Evolutionary conservation across 2,329 filamentous ascomycete species (phyloP).

Genomic region (Botrytis pseudocinerea): DNA sequence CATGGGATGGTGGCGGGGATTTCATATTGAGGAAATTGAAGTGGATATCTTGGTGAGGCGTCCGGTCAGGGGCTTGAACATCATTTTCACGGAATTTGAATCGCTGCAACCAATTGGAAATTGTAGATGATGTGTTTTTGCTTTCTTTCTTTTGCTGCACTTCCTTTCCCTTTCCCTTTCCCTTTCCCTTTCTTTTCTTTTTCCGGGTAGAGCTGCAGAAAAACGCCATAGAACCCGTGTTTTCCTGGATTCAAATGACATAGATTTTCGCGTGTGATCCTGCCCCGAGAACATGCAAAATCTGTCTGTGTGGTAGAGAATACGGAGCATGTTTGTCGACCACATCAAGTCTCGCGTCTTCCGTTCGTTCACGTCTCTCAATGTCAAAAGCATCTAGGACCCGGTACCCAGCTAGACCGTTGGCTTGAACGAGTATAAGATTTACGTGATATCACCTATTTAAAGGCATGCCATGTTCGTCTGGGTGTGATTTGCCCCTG

Average conservation of each 20-base stretch:
- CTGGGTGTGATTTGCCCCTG: not conserved
- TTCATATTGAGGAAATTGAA: slow-evolving; percentile 13
- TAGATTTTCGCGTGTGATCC: not conserved
- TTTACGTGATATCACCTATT: not conserved
- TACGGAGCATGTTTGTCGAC: not conserved
- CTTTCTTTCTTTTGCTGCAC: not conserved
- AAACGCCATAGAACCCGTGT: not conserved
- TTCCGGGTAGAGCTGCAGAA: not conserved
- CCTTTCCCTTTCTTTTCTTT: not conserved
- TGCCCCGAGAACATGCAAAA: not conserved
- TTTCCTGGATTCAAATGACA: not conserved
- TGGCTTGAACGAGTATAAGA: not conserved
- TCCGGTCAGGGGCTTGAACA: slow-evolving; percentile 10
- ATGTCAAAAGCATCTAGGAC: not conserved
- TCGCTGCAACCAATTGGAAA: not conserved
- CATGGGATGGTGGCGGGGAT: slow-evolving; percentile 19
- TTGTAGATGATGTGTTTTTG: not conserved
- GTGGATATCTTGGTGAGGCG: slow-evolving; percentile 10
- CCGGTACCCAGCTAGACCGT: not conserved
- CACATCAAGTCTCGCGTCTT: not conserved
- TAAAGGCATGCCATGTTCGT: not conserved
- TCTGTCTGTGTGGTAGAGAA: not conserved
- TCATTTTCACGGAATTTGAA: not conserved
- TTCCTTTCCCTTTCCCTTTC: not conserved
- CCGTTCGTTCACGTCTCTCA: not conserved